Evolutionary conservation across 805 yeast genomes (phyloP).

Genomic region (Suhomyces faveliae): DNA sequence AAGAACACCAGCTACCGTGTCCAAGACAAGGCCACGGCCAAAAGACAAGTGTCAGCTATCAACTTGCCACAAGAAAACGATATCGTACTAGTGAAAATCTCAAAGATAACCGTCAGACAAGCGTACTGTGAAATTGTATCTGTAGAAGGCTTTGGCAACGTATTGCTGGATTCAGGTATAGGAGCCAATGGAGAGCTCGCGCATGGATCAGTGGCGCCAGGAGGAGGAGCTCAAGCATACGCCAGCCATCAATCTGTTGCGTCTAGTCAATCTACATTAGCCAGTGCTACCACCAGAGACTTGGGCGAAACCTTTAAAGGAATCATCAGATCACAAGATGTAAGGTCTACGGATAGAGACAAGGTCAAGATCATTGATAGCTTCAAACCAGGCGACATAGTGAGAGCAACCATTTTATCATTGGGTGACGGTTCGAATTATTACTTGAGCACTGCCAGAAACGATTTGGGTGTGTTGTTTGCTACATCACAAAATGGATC

Average conservation of each 20-base stretch:
- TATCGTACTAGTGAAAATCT: constrained; percentile 72
- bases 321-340: constrained; percentile 80
- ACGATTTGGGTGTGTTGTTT: constrained; percentile 91
- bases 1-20: constrained; percentile 24
- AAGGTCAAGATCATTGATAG: constrained; percentile 74
- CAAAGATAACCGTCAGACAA: constrained; percentile 63
- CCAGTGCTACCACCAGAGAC: constrained; percentile 51
- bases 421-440: constrained; percentile 93
- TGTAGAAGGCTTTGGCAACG: constrained; percentile 61
- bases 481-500: constrained; percentile 69
- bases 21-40: constrained; percentile 21
- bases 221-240: constrained; percentile 53
- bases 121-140: constrained; percentile 73
- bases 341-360: constrained; percentile 89
- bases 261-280: constrained; percentile 37
- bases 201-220: constrained; percentile 39
- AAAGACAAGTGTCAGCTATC: constrained; percentile 19
- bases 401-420: constrained; percentile 78
- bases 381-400: constrained; percentile 89
- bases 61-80: constrained; percentile 83
- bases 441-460: constrained; percentile 83
- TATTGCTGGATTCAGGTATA: constrained; percentile 60
- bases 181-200: constrained; percentile 54
- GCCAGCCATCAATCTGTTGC: constrained; percentile 37
- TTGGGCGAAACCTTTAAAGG: constrained; percentile 89